A percentile compares a stretch with the other conserved stretches of the same genome.
Conservation (phyloP, 2,329 filamentous ascomycete genomes). For the Raffaelea arxii region DNA sequence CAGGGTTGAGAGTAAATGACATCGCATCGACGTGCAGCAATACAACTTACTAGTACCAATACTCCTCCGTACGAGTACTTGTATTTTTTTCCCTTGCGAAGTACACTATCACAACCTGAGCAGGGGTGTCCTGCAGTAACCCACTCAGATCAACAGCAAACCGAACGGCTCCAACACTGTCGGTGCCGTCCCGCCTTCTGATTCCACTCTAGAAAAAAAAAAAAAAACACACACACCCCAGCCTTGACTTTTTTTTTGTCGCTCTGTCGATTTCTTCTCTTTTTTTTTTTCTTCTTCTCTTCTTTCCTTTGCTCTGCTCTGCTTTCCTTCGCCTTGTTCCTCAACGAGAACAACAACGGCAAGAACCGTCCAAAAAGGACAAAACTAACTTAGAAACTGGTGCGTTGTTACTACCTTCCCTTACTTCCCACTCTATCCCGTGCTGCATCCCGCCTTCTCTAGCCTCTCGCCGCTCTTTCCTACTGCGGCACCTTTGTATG, state of each 20-base stretch:
- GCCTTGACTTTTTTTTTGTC: slow-evolving; percentile 1
- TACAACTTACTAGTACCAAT: no score
- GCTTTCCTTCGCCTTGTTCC: neutral
- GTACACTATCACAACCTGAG: no score
- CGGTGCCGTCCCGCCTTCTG: neutral
- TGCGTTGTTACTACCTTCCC: neutral
- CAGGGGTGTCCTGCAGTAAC: no score
- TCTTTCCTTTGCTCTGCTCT: neutral
- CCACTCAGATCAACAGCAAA: slow-evolving; percentile 3
- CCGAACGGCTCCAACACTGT: slow-evolving; percentile 3
- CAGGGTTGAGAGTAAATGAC: no score
- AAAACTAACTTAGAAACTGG: neutral
- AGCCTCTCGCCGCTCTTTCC: neutral
- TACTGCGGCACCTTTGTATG: neutral
- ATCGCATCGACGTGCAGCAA: no score
- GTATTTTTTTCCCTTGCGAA: no score
- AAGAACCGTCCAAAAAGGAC: neutral
- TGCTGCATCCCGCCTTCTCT: neutral
- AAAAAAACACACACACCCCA: no score
- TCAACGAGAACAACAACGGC: neutral
- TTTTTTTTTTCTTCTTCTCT: neutral
- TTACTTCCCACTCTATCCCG: neutral
- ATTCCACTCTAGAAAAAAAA: neutral
- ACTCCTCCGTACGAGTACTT: no score
- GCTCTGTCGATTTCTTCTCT: neutral